These are phyloP conservation scores for Calonectria hongkongensis DNA, from an alignment of 2,329 filamentous ascomycete species.

Conservation along the genomic window DNA sequence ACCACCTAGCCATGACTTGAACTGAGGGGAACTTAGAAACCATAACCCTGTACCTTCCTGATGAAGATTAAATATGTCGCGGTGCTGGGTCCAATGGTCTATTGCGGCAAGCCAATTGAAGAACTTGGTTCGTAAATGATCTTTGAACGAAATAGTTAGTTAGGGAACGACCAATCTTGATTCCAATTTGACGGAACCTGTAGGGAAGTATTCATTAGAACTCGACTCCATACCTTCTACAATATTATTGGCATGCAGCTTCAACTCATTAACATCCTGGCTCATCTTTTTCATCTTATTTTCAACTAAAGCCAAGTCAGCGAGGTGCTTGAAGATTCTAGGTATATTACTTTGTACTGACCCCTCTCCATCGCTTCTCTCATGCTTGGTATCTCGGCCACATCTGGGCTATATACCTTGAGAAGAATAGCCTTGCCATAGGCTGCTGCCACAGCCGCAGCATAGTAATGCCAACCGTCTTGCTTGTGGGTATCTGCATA, in stretches of 20 bases:
- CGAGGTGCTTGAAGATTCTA: no score
- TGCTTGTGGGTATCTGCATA: slow-evolving; percentile 62
- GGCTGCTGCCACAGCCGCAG: slow-evolving; percentile 57
- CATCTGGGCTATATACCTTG: neutral
- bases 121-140: neutral
- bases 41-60: neutral
- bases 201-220: neutral
- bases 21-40: neutral
- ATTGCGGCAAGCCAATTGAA: no score
- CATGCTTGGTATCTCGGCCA: neutral
- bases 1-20: neutral
- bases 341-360: neutral
- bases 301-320: neutral
- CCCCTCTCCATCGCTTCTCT: neutral
- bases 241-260: neutral
- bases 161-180: neutral
- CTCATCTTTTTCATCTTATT: neutral
- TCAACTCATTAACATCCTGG: neutral
- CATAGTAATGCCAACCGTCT: slow-evolving; percentile 60
- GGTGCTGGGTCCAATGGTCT: no score
- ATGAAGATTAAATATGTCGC: no score
- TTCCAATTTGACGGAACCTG: no score
- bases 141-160: neutral
- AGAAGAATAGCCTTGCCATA: slow-evolving; percentile 24
- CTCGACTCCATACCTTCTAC: neutral